Conservation (phyloP, 495 filamentous ascomycete genomes). For the Cercophora newfieldiana region DNA sequence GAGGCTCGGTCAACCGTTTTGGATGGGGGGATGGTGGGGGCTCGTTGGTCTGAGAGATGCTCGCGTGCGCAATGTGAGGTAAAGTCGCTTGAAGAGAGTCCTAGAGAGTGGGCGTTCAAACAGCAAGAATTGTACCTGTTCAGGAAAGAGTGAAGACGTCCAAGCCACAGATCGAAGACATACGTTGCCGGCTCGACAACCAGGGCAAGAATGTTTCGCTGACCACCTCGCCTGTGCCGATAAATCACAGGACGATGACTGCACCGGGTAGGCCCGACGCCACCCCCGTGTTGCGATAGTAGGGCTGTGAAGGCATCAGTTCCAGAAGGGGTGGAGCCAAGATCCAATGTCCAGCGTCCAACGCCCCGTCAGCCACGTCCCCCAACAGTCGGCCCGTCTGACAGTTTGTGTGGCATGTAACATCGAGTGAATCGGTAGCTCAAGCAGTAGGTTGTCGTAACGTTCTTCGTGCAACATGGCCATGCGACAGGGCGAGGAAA, state of each 20-base stretch:
- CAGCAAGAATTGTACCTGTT: not conserved
- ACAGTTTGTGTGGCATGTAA: not conserved
- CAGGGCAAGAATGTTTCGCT: not conserved
- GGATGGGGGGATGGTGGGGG: not conserved
- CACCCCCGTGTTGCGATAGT: not conserved
- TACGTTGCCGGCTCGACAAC: not conserved
- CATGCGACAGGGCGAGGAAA: not conserved
- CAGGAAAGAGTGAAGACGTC: not conserved
- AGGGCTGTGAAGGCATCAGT: not conserved
- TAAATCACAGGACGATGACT: not conserved
- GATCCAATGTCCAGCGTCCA: not conserved
- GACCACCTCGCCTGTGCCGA: not conserved
- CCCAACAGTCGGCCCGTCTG: not conserved
- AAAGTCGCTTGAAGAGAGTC: no score
- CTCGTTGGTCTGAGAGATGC: not conserved
- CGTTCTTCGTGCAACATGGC: not conserved
- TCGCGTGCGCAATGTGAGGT: not conserved
- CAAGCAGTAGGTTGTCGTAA: not conserved
- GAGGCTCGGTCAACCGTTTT: not conserved
- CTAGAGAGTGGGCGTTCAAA: not conserved
- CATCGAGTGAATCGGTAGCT: not conserved
- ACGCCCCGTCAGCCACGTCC: not conserved
- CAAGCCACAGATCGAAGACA: no score
- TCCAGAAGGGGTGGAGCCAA: not conserved
- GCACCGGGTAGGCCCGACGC: not conserved